Percentiles rank a stretch among this genome's conserved stretches.
Evolutionary conservation across 2,329 filamentous ascomycete genomes (phyloP).

Genomic region (Tolypocladium endophyticum): DNA sequence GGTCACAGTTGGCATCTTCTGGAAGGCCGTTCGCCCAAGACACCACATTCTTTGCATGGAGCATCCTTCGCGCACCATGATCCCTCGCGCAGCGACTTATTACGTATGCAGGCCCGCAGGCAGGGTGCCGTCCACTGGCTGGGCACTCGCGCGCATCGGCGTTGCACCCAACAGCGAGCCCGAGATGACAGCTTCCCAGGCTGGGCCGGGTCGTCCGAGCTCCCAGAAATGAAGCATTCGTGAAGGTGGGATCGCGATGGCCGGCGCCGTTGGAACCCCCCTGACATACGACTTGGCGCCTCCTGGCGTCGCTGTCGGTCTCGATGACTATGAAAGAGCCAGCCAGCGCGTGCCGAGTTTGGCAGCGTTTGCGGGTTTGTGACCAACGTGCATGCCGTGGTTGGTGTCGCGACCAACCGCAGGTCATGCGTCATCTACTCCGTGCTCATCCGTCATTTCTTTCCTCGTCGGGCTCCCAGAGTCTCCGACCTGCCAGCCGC

Average conservation of each 20-base stretch:
- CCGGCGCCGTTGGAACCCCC: background rate
- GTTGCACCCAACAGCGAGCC: background rate
- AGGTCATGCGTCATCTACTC: background rate
- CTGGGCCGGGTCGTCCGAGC: too few relatives aligned
- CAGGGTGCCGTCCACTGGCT: background rate
- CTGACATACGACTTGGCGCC: too few relatives aligned
- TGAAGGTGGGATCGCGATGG: background rate
- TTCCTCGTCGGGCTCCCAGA: too few relatives aligned
- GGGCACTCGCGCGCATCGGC: background rate
- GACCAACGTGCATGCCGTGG: background rate
- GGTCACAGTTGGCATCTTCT: background rate
- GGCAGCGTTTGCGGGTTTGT: background rate
- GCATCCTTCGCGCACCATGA: background rate
- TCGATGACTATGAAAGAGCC: too few relatives aligned
- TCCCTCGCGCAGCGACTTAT: background rate
- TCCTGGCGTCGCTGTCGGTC: too few relatives aligned
- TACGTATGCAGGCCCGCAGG: background rate
- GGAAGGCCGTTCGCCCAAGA: background rate
- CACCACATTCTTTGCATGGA: background rate
- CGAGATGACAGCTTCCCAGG: background rate
- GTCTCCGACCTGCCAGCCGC: too few relatives aligned
- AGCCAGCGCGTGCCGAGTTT: background rate
- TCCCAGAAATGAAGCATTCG: background rate
- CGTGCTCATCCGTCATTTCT: too few relatives aligned
- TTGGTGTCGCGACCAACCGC: background rate